Evolutionary conservation across 1,139 yeast species (phyloP).

Genomic region (Neolecta irregularis): DNA sequence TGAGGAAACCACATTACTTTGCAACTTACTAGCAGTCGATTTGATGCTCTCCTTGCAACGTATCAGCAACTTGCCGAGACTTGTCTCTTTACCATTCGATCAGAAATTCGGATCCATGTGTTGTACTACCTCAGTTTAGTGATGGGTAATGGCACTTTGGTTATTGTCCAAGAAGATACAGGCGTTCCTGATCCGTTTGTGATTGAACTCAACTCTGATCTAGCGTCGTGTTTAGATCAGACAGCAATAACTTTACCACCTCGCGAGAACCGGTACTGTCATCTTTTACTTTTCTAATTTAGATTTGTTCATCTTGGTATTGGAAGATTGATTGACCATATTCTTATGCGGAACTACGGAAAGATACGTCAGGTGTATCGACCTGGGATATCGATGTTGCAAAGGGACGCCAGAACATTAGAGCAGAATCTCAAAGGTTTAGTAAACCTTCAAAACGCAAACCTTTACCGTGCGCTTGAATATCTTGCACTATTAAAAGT

Average conservation of each 20-base stretch:
- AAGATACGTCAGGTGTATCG: constrained; percentile 4
- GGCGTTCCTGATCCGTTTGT: constrained; percentile 8
- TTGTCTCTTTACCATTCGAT: constrained; percentile 7
- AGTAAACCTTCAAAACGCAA: too few relatives aligned
- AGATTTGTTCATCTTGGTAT: constrained; percentile 9
- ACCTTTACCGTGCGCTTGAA: too few relatives aligned
- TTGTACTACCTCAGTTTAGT: constrained; percentile 7
- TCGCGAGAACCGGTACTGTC: constrained; percentile 3
- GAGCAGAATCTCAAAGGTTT: too few relatives aligned
- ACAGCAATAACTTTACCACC: not conserved
- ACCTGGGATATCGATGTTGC: constrained; percentile 7
- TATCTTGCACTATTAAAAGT: too few relatives aligned
- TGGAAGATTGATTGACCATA: constrained; percentile 9
- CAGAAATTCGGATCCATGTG: constrained; percentile 11
- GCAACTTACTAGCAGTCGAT: not conserved
- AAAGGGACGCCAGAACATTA: too few relatives aligned
- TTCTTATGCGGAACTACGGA: constrained; percentile 4
- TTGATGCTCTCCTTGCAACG: constrained; percentile 6
- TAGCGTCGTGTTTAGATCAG: constrained; percentile 2
- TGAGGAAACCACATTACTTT: too few relatives aligned
- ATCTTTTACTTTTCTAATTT: constrained; percentile 2
- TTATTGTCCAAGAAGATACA: constrained; percentile 6
- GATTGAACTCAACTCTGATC: constrained; percentile 9
- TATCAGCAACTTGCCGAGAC: constrained; percentile 4
- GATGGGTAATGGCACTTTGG: constrained; percentile 8